Base-by-base conservation (phyloP, 2,329 filamentous ascomycete species). In the Aureobasidium mangrovei region DNA sequence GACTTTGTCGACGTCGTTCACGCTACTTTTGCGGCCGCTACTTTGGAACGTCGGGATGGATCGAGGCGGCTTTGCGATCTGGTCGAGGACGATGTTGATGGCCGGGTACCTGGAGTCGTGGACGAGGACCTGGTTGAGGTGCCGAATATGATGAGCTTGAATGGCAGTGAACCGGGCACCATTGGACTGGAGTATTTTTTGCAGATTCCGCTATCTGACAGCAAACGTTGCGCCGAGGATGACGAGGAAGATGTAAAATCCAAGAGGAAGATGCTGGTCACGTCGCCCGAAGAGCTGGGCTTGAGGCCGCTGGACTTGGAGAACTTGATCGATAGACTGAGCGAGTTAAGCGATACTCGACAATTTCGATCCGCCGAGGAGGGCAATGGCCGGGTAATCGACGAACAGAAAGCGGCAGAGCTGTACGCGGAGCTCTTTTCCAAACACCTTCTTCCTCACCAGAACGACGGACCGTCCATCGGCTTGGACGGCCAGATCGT, bases 161-260 rank as follows among this genome's bases (percentile, higher is more conserved):
- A 72, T 24, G 74, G 73, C 5, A 65, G 67, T 28, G 74, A 77
- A 56, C 67, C 69, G 0, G 75, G 75, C 0, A 74, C 73, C 1
- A 62, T 75, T 8, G 74, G 74, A 0, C 70, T 74, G 49, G 70
- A 72, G 32, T 66, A 75, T 61, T 77, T 72, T 53, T 64, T 77
- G 3, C 74, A 77, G 56, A 60, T 74, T 4, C 67, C 73, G 1
- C 64, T 75, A 3, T 67, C 72, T 0, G 73, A 74, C 35, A 60
- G 60, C 42, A 55, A 57, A 3, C 47, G 51, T 28, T 43, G 24
- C n/a, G 39, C 49, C 26, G 31, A 48, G 26, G 39, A 55, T 18
- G 59, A 63, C 18, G 57, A 60, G 24, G 29, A 53, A 6, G 36
- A 32, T 10, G 51, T 48, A 9, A 54, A 54, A 10, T 29, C 59